Evolutionary conservation across 192 early-diverging fungal species (phyloP).

Genomic region (Coemansia sp.): DNA sequence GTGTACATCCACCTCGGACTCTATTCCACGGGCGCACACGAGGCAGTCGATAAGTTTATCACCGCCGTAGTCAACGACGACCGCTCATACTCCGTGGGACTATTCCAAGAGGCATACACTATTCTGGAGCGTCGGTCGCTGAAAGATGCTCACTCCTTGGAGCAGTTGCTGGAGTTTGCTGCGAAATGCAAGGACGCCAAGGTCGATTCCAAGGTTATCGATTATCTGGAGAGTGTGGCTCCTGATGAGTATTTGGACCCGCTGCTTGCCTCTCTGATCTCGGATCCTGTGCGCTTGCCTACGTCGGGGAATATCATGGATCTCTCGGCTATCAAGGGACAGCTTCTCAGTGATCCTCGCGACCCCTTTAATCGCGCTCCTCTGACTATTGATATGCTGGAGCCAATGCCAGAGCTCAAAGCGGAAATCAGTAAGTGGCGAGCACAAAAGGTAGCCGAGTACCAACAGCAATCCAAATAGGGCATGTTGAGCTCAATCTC

Average conservation of each 20-base stretch:
- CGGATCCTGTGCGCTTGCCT: constrained; percentile 91
- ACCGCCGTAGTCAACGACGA: constrained; percentile 81
- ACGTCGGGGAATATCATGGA: constrained; percentile 81
- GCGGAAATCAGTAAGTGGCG: constrained; percentile 46
- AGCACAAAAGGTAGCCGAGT: constrained; percentile 30
- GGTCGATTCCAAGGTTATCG: constrained; percentile 62
- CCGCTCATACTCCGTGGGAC: constrained; percentile 76
- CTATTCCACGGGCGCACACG: constrained; percentile 17
- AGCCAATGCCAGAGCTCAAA: constrained; percentile 70
- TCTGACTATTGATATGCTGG: constrained; percentile 81
- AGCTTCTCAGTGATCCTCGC: constrained; percentile 81
- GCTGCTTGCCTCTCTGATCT: constrained; percentile 82
- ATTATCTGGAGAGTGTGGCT: constrained; percentile 78
- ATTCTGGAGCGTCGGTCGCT: constrained; percentile 70
- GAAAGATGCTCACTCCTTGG: constrained; percentile 67
- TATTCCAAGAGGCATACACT: constrained; percentile 72
- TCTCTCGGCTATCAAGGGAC: constrained; percentile 82
- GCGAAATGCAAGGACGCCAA: constrained; percentile 71
- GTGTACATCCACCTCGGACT: constrained; percentile 80
- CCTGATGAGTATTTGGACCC: constrained; percentile 95
- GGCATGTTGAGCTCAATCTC: not conserved
- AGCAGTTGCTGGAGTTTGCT: constrained; percentile 67
- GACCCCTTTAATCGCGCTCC: constrained; percentile 96
- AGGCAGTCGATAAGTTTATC: constrained; percentile 66
- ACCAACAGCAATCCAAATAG: constrained; percentile 4